These are phyloP conservation scores for Yamadazyma dushanensis DNA, from an alignment of 1,139 yeast species.

Conservation along the genomic window DNA sequence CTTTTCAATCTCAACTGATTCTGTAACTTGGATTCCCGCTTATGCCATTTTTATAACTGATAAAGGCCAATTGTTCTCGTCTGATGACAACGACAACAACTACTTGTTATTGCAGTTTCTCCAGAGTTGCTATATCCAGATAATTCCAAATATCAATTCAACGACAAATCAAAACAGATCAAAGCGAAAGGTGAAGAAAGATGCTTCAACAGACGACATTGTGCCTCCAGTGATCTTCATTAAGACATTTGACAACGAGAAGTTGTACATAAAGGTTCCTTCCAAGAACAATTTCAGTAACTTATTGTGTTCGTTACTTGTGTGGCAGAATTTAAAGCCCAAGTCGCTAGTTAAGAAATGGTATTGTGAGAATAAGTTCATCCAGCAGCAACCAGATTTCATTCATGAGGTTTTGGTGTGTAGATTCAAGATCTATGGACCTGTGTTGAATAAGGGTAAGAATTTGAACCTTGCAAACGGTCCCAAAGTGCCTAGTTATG, in stretches of 20 bases:
- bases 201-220: not conserved
- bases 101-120: constrained; percentile 36
- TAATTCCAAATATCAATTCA: constrained; percentile 27
- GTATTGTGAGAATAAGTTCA: constrained; percentile 45
- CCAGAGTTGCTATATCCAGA: constrained; percentile 45
- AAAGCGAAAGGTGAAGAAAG: constrained; percentile 9
- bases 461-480: constrained; percentile 43
- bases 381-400: constrained; percentile 26
- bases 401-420: constrained; percentile 56
- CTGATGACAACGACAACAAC: constrained; percentile 35
- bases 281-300: constrained; percentile 47
- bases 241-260: constrained; percentile 46
- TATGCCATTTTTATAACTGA: constrained; percentile 34
- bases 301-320: constrained; percentile 51
- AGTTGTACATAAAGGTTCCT: constrained; percentile 46
- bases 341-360: constrained; percentile 60
- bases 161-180: constrained; percentile 6
- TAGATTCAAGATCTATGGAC: constrained; percentile 64
- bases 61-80: constrained; percentile 37
- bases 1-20: constrained; percentile 40
- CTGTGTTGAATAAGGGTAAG: constrained; percentile 48
- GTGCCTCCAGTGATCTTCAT: constrained; percentile 47
- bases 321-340: constrained; percentile 66
- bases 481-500: constrained; percentile 48
- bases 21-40: constrained; percentile 38